These are phyloP conservation scores for Alternaria ethzedia DNA, from an alignment of 2,329 filamentous ascomycete genomes.

Conservation along the genomic window DNA sequence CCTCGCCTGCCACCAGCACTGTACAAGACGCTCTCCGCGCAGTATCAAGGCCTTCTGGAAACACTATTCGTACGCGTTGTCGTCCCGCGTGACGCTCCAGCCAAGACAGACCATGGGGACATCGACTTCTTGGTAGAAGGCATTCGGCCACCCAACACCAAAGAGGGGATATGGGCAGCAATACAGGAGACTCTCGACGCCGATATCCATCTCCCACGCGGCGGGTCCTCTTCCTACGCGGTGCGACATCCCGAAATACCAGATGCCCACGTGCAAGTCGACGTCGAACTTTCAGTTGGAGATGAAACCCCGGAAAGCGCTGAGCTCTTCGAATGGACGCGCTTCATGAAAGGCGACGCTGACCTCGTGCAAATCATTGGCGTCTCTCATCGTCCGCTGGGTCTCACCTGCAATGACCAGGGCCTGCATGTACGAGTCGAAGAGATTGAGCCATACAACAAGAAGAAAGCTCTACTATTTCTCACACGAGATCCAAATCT, in stretches of 20 bases:
- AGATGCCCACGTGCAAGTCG: slow-evolving; percentile 68
- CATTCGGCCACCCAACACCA: slow-evolving; percentile 13
- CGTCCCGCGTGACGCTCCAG: slow-evolving; percentile 71
- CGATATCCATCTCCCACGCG: slow-evolving; percentile 24
- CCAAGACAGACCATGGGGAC: slow-evolving; percentile 72
- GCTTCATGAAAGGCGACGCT: slow-evolving; percentile 75
- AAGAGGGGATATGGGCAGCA: slow-evolving; percentile 24
- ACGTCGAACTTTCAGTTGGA: slow-evolving; percentile 64
- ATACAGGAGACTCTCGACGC: slow-evolving; percentile 58
- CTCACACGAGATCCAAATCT: slow-evolving; percentile 64
- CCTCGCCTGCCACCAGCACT: slow-evolving; percentile 69
- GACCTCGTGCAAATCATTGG: slow-evolving; percentile 73
- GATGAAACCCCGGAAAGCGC: slow-evolving; percentile 29
- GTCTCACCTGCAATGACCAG: slow-evolving; percentile 68
- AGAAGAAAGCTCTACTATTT: slow-evolving; percentile 63
- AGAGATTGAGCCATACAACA: slow-evolving; percentile 68
- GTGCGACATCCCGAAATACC: slow-evolving; percentile 50
- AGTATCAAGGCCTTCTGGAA: slow-evolving; percentile 57
- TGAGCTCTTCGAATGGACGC: slow-evolving; percentile 62
- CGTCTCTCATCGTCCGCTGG: slow-evolving; percentile 66
- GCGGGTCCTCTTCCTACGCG: slow-evolving; percentile 54
- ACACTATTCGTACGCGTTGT: slow-evolving; percentile 62
- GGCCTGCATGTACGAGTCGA: slow-evolving; percentile 71
- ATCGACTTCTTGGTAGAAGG: slow-evolving; percentile 70
- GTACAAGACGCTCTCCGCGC: slow-evolving; percentile 61